phyloP scores from a whole-genome alignment of 2,329 filamentous ascomycete species.

The Shiraia sp. region DNA sequence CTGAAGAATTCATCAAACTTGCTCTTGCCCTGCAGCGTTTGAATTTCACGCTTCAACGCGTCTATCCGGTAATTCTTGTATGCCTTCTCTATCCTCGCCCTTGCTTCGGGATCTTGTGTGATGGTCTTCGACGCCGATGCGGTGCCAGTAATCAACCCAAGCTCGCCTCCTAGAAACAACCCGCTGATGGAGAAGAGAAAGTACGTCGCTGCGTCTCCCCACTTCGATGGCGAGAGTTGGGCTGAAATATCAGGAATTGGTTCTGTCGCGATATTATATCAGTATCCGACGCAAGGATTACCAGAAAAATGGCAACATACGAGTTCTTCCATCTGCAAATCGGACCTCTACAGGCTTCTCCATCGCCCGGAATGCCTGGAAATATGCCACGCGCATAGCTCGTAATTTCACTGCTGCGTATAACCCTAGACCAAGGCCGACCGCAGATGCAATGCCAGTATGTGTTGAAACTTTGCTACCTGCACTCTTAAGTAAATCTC shows the following conservation, averaged over 20 bases:
- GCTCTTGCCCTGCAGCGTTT: slow-evolving; percentile 55
- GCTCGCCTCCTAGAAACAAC: slow-evolving; percentile 66
- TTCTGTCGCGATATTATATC: slow-evolving; percentile 47
- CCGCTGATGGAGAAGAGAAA: slow-evolving; percentile 65
- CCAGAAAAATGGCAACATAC: slow-evolving; percentile 38
- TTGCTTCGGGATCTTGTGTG: slow-evolving; percentile 57
- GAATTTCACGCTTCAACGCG: slow-evolving; percentile 63
- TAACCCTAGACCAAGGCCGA: slow-evolving; percentile 64
- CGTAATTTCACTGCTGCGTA: slow-evolving; percentile 59
- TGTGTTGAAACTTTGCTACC: slow-evolving; percentile 59
- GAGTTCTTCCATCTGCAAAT: slow-evolving; percentile 64
- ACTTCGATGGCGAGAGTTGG: slow-evolving; percentile 58
- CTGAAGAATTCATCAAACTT: slow-evolving; percentile 35
- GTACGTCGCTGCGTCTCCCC: slow-evolving; percentile 66
- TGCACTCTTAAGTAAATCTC: slow-evolving; percentile 60
- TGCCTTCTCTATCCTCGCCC: slow-evolving; percentile 63
- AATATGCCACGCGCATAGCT: slow-evolving; percentile 60
- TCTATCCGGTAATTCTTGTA: slow-evolving; percentile 67
- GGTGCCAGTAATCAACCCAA: slow-evolving; percentile 62
- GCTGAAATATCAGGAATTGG: slow-evolving; percentile 64
- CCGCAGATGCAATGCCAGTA: slow-evolving; percentile 61
- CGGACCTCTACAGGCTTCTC: slow-evolving; percentile 66
- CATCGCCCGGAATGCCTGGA: slow-evolving; percentile 62
- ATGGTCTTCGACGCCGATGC: slow-evolving; percentile 59
- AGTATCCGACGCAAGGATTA: background rate